phyloP scores from a whole-genome alignment of 2,329 filamentous ascomycete genomes.

The Fusarium napiforme region DNA sequence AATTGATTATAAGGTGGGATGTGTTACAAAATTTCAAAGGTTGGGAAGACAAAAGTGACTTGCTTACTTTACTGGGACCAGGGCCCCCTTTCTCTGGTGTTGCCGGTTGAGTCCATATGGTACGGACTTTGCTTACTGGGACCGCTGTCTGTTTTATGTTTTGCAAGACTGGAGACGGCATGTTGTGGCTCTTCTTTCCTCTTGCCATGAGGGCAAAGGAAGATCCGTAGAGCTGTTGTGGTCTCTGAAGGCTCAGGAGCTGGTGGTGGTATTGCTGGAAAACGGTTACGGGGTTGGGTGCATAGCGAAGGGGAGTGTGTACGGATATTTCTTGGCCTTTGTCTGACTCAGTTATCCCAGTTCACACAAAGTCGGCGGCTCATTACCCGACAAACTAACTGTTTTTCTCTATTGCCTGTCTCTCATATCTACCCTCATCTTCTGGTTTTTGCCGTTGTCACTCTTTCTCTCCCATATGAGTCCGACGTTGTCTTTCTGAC shows the following conservation, averaged over 20 bases:
- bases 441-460: conserved; percentile 27
- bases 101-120: conserved; percentile 46
- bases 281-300: conserved; percentile 53
- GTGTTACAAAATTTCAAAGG: conserved; percentile 49
- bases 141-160: conserved; percentile 47
- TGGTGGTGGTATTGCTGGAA: conserved; percentile 55
- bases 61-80: conserved; percentile 45
- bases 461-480: conserved; percentile 16
- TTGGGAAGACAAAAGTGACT: conserved; percentile 57
- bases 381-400: conserved; percentile 40
- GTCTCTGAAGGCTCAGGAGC: conserved; percentile 26
- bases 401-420: conserved; percentile 39
- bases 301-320: conserved; percentile 59
- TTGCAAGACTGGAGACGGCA: conserved; percentile 45
- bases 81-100: conserved; percentile 49
- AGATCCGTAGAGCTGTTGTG: not conserved
- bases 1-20: conserved; percentile 51
- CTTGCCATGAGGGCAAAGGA: conserved; percentile 6
- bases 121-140: conserved; percentile 47
- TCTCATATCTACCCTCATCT: conserved; percentile 32
- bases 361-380: conserved; percentile 43
- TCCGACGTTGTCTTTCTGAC: conserved; percentile 23
- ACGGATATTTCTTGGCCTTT: conserved; percentile 54
- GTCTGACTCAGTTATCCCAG: conserved; percentile 49
- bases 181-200: conserved; percentile 7